Evolutionary conservation across 805 yeast species (phyloP).

Genomic region (Metschnikowia henanensis): DNA sequence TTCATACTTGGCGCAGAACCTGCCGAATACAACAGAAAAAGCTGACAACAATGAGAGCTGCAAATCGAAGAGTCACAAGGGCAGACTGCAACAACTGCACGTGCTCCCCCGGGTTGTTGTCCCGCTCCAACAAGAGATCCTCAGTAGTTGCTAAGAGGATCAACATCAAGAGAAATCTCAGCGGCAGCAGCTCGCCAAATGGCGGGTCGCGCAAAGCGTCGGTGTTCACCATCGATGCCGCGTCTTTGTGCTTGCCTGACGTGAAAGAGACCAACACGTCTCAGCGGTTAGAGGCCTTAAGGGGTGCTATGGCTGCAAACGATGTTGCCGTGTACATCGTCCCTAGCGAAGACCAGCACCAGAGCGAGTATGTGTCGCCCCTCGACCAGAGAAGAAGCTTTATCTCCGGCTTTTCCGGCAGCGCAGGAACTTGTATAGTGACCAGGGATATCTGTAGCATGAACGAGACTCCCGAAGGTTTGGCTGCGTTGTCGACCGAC

Average conservation of each 20-base stretch:
- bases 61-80: conserved; percentile 32
- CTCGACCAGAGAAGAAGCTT: conserved; percentile 82
- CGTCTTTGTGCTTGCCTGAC: conserved; percentile 42
- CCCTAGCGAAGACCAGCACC: conserved; percentile 93
- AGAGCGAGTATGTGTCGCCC: conserved; percentile 81
- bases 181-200: conserved; percentile 22
- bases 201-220: conserved; percentile 40
- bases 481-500: conserved; percentile 57
- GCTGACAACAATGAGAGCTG: conserved; percentile 12
- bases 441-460: conserved; percentile 56
- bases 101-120: conserved; percentile 78
- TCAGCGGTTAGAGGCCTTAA: conserved; percentile 52
- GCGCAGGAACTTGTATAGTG: conserved; percentile 90
- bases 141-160: conserved; percentile 49
- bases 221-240: conserved; percentile 45
- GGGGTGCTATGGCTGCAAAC: conserved; percentile 61
- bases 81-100: conserved; percentile 71
- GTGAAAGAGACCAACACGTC: conserved; percentile 49
- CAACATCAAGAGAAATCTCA: conserved; percentile 14
- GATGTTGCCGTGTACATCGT: conserved; percentile 73
- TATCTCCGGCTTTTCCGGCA: conserved; percentile 88
- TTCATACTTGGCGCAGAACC: too few relatives aligned
- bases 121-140: conserved; percentile 63
- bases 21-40: conserved; percentile 3
- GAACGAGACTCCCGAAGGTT: conserved; percentile 54